These are phyloP conservation scores for Imleria badia DNA, from an alignment of 768 basidiomycete genomes.

Conservation along the genomic window DNA sequence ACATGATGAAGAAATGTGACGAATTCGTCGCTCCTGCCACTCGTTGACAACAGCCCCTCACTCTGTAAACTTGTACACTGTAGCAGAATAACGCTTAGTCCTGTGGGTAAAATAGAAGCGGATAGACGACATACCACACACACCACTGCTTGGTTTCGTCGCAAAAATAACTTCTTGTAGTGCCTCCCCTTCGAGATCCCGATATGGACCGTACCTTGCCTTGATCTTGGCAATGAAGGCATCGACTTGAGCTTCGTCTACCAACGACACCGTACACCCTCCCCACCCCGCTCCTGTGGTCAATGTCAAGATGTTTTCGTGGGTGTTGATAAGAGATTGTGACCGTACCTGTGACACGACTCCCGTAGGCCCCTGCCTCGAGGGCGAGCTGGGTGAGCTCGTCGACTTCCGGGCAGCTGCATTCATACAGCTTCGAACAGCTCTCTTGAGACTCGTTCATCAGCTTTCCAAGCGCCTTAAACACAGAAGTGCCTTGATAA, in stretches of 20 bases:
- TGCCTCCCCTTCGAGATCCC: conserved; percentile 52
- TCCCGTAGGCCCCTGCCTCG: conserved; percentile 74
- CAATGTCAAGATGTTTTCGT: neutral
- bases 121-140: conserved; percentile 60
- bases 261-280: conserved; percentile 83
- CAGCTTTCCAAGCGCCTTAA: conserved; percentile 58
- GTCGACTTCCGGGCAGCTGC: conserved; percentile 79
- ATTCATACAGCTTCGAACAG: conserved; percentile 70
- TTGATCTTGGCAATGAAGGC: conserved; percentile 63
- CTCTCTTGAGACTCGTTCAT: conserved; percentile 81
- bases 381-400: conserved; percentile 62
- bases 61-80: conserved; percentile 32
- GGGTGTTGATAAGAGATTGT: neutral
- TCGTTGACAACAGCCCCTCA: no score
- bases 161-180: conserved; percentile 75
- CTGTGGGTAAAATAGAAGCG: neutral
- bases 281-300: conserved; percentile 84
- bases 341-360: conserved; percentile 73
- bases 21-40: no score
- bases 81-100: neutral
- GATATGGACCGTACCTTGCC: conserved; percentile 64
- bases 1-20: no score
- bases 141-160: conserved; percentile 80
- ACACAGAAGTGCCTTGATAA: conserved; percentile 27
- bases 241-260: conserved; percentile 60